Evolutionary conservation across 441 rosid genomes (phyloP), one percentile per base, ranked within the genome.

Genomic region (Euphorbia schlechtendalii): DNA sequence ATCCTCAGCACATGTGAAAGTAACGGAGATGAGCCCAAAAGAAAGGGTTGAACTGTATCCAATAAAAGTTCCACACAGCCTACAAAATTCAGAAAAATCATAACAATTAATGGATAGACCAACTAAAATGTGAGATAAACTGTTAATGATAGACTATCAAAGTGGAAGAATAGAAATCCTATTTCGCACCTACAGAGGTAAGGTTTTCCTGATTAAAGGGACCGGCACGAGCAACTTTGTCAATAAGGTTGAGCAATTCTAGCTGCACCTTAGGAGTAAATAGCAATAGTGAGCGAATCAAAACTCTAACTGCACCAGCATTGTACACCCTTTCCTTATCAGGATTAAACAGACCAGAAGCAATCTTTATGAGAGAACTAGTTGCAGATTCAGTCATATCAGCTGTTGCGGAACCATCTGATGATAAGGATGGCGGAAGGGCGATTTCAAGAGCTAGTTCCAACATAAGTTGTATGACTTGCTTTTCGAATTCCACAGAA

Each of bases 381-480:
- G 78, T 68, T 20, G 80, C 90, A 46, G 71, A 82, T 78, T 89
- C 86, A 57, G 73, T 67, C 55, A 68, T 52, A 74, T 85, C 77
- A 63, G 83, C 67, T 57, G 83, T 68, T 67, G 73, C 27, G 25
- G 76, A 67, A 69, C 77, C 79, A 56, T 88, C 97, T 61, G 84
- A 71, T 63, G 94, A 72, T 65, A 78, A 77, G 87, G 86, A 87
- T 61, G 99, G 99, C 38, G 99, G 96, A 74, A 89, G 80, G 65
- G 89, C 89, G 71, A 93, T 82, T 81, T 96, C 99, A 77, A 93
- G 91, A 71, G 98, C 95, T 80, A 96, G 91, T 83, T 93, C 99
- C 69, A 87, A 71, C 71, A 96, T 77, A 65, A 96, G 74, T 77
- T 84, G 98, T 81, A 96, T 85, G 61, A 96, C 96, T 85, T 89